Conservation (phyloP, 2,329 filamentous ascomycete genomes). For the Calonectria montana region DNA sequence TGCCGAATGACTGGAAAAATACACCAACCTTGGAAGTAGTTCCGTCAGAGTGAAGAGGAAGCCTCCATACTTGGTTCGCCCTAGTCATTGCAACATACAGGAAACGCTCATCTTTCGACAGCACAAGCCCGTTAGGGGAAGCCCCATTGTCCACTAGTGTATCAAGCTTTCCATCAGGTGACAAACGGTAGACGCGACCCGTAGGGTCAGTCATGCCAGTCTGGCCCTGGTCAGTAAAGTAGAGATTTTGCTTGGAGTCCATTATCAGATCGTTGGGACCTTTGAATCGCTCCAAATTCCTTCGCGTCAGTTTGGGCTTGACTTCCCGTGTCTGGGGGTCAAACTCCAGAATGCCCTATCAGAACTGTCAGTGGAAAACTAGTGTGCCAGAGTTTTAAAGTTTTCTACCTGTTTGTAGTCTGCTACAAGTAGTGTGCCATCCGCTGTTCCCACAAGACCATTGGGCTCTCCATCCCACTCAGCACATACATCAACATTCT, state of each 20-base stretch:
- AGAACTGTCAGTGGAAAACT: neutral
- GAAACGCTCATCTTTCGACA: slow-evolving; percentile 52
- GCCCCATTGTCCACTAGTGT: slow-evolving; percentile 51
- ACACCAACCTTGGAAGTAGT: slow-evolving; percentile 51
- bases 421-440: slow-evolving; percentile 51
- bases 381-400: no score
- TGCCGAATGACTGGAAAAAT: slow-evolving; percentile 55
- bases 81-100: slow-evolving; percentile 55
- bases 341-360: slow-evolving; percentile 51
- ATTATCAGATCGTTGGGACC: slow-evolving; percentile 55
- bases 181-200: slow-evolving; percentile 52
- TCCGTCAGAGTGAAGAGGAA: slow-evolving; percentile 52
- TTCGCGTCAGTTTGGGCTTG: slow-evolving; percentile 46
- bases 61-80: slow-evolving; percentile 54
- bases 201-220: slow-evolving; percentile 56
- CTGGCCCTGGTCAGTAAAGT: slow-evolving; percentile 59
- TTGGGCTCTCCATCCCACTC: slow-evolving; percentile 56
- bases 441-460: slow-evolving; percentile 47
- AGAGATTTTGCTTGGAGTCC: slow-evolving; percentile 50
- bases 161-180: slow-evolving; percentile 50
- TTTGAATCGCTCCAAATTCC: slow-evolving; percentile 56
- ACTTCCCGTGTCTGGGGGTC: slow-evolving; percentile 45
- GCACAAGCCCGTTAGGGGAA: slow-evolving; percentile 53
- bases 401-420: slow-evolving; percentile 54
- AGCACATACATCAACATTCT: slow-evolving; percentile 45